Evolutionary conservation across 2,329 filamentous ascomycete species (phyloP), one percentile per base, ranked within the genome.

Genomic region (Ophiostoma sp.): DNA sequence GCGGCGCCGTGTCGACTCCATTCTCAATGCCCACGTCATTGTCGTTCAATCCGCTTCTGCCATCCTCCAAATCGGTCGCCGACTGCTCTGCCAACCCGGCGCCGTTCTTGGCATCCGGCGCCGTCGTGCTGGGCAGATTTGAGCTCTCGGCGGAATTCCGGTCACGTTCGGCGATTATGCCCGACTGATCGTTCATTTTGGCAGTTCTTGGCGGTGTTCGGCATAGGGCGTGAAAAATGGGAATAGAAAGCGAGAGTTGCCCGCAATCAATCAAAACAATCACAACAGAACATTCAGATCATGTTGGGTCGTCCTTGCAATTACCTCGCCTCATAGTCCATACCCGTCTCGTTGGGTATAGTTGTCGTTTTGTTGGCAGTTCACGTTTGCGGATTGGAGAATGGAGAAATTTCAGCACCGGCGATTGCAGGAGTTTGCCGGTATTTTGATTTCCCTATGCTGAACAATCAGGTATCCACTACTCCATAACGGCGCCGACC

Each of bases 361-460:
- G 50, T 28, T 52, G 50, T 52, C n/a, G 22, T 52, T 22, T 52
- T 22, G 50, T n/a, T 22, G 50, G 22, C 19, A 9, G 4, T 55
- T 55, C 50, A 17, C 50, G 12, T 12, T 25, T 15, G 33, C 33
- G 19, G 9, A 22, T 42, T 39, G 9, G 59, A 15, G 19, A 42
- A 15, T 17, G 31, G 59, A 12, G 33, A 64, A 25, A 42, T 64
- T 42, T 25, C 59, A 42, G 6, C 33, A n/a, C n/a, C n/a, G 33
- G 25, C 3, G n/a, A 39, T 42, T 15, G 4, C 19, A 59, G 19
- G 33, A 11, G 19, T 11, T 39, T 19, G 2, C 59, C 59, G 59
- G 33, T 39, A n/a, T n/a, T 22, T 63, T 39, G 59, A 63, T 63
- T 63, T 63, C 59, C 19, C 59, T 63, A n/a, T n/a, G 31, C 33